phyloP scores from a whole-genome alignment of 1,284 basidiomycete species.

The Mycena sp. region DNA sequence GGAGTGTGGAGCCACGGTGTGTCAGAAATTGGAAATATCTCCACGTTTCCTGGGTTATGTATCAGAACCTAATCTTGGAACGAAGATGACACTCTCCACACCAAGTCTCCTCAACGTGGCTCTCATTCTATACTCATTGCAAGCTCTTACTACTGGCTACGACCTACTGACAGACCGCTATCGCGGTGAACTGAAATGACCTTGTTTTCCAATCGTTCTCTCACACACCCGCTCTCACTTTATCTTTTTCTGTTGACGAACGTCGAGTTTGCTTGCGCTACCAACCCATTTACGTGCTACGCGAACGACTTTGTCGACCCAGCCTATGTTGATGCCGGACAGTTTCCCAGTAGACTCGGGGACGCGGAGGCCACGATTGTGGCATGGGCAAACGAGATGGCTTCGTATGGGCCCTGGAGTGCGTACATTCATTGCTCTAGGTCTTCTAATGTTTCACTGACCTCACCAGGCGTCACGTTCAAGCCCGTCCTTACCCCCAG shows the following conservation, averaged over 20 bases:
- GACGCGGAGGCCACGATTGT: slow-evolving; percentile 25
- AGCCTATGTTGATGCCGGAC: neutral
- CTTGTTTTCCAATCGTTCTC: neutral
- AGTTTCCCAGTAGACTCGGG: slow-evolving; percentile 8
- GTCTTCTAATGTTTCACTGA: neutral
- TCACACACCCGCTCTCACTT: neutral
- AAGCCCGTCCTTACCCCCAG: slow-evolving; percentile 53
- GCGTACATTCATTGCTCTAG: neutral
- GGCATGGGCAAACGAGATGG: slow-evolving; percentile 29
- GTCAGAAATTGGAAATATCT: too few relatives aligned
- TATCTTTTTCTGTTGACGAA: neutral
- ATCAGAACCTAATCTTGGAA: too few relatives aligned
- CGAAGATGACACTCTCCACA: too few relatives aligned
- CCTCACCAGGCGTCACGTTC: slow-evolving; percentile 23
- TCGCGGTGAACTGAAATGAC: slow-evolving; percentile 1
- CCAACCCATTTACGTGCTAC: slow-evolving; percentile 25
- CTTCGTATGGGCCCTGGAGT: slow-evolving; percentile 31
- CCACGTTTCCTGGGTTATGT: too few relatives aligned
- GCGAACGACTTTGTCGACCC: slow-evolving; percentile 31
- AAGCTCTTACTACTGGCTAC: too few relatives aligned
- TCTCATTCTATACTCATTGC: too few relatives aligned
- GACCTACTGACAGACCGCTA: too few relatives aligned
- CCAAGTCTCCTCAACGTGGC: too few relatives aligned
- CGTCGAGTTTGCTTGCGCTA: neutral
- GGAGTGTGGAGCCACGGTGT: too few relatives aligned